Percentiles rank a stretch among this genome's conserved stretches.
These are phyloP conservation scores for Mycogone perniciosa DNA, from an alignment of 2,329 filamentous ascomycete species.

Conservation along the genomic window DNA sequence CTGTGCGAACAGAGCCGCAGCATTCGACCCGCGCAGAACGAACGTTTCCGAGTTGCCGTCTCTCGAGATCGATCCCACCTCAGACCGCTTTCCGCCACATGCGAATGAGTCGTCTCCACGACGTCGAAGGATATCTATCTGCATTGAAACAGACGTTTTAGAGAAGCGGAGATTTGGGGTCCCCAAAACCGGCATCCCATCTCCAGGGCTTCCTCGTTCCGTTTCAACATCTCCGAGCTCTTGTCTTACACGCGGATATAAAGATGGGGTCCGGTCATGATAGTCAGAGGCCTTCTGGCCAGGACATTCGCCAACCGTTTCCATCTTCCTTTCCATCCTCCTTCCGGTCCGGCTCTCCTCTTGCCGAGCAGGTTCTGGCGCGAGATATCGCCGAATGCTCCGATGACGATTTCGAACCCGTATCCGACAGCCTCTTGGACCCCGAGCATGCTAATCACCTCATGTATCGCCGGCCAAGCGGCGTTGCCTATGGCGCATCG, in stretches of 20 bases:
- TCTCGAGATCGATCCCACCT: no score
- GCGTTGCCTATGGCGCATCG: constrained; percentile 65
- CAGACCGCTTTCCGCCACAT: no score
- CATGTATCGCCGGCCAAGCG: constrained; percentile 70
- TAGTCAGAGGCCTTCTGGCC: constrained; percentile 10
- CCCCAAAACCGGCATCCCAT: not conserved
- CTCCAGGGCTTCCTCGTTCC: not conserved
- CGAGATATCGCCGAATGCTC: constrained; percentile 60
- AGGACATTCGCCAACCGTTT: constrained; percentile 10
- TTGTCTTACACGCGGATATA: not conserved
- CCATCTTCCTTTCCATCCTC: constrained; percentile 35
- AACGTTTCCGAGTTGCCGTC: no score
- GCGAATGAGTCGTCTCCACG: no score
- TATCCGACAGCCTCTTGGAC: constrained; percentile 24
- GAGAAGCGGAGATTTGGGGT: no score
- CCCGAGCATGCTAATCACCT: constrained; percentile 38
- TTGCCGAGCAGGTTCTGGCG: constrained; percentile 59
- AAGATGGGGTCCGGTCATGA: constrained; percentile 7
- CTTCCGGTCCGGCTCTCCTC: constrained; percentile 55
- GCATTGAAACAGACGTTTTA: no score
- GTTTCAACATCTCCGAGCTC: not conserved
- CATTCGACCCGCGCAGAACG: no score
- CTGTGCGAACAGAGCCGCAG: no score
- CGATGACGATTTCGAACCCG: constrained; percentile 43
- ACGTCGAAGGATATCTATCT: no score